A percentile compares a stretch with the other conserved stretches of the same genome.
Conservation (phyloP, 2,329 filamentous ascomycete genomes). For the Coniella lustricola region DNA sequence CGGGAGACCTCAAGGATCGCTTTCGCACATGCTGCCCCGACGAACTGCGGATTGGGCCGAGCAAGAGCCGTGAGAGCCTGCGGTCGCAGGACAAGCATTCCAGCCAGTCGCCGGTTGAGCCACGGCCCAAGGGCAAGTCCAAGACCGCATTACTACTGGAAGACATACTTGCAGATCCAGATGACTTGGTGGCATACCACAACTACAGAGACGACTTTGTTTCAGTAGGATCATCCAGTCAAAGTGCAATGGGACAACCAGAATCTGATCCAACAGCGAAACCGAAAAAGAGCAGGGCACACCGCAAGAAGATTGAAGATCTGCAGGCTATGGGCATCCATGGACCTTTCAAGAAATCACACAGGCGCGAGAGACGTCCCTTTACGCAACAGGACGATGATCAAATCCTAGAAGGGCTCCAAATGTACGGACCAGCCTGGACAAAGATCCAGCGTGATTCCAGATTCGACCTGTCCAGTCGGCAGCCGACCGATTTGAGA, state of each 20-base stretch:
- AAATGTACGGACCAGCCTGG: slow-evolving; percentile 56
- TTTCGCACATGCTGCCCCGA: slow-evolving; percentile 60
- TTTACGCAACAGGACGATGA: slow-evolving; percentile 58
- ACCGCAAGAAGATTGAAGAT: slow-evolving; percentile 38
- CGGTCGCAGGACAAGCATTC: slow-evolving; percentile 9
- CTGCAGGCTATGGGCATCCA: slow-evolving; percentile 49
- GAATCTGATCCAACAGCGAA: slow-evolving; percentile 30
- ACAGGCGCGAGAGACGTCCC: slow-evolving; percentile 50
- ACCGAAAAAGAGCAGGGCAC: slow-evolving; percentile 31
- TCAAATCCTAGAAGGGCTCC: slow-evolving; percentile 54
- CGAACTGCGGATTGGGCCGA: slow-evolving; percentile 42
- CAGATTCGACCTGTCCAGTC: slow-evolving; percentile 48
- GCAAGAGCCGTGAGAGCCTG: slow-evolving; percentile 19
- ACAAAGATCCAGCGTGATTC: slow-evolving; percentile 57
- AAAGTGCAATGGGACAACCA: slow-evolving; percentile 10
- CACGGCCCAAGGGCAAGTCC: slow-evolving; percentile 27
- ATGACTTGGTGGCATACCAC: slow-evolving; percentile 26
- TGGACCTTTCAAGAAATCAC: slow-evolving; percentile 55
- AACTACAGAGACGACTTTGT: slow-evolving; percentile 6
- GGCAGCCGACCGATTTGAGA: slow-evolving; percentile 56
- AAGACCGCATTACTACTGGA: slow-evolving; percentile 47
- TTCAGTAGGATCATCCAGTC: slow-evolving; percentile 5
- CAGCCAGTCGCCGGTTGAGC: slow-evolving; percentile 4
- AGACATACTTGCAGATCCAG: slow-evolving; percentile 46
- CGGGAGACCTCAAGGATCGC: slow-evolving; percentile 58